These are phyloP conservation scores for Kappamyces sp. DNA, from an alignment of 192 early-diverging fungal genomes.

Conservation along the genomic window DNA sequence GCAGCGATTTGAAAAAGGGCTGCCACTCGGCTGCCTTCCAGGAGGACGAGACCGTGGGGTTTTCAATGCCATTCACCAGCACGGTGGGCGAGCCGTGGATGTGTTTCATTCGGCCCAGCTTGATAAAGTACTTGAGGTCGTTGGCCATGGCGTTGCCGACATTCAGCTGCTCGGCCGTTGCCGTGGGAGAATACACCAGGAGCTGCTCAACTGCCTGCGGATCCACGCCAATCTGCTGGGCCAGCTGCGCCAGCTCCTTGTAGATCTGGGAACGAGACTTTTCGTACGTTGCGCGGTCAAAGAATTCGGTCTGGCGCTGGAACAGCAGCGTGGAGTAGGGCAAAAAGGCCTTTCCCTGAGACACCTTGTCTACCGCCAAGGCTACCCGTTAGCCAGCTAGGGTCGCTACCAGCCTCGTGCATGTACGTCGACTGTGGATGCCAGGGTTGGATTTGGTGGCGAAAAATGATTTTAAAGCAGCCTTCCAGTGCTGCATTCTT, in stretches of 20 bases:
- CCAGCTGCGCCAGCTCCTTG: conserved; percentile 4
- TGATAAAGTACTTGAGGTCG: not conserved
- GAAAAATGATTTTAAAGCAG: conserved; percentile 47
- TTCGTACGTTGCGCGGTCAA: not conserved
- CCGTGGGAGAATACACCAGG: not conserved
- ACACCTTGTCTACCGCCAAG: conserved; percentile 26
- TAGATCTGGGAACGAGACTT: conserved; percentile 1
- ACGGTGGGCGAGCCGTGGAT: conserved; percentile 1
- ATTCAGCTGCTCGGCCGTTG: not conserved
- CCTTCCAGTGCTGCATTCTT: not conserved
- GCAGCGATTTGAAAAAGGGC: not conserved
- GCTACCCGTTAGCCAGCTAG: no score
- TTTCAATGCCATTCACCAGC: not conserved
- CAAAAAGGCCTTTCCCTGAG: conserved; percentile 15
- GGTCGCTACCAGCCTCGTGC: conserved; percentile 61
- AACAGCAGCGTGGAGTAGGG: not conserved
- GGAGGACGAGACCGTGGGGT: not conserved
- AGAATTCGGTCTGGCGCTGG: not conserved
- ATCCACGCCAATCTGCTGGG: not conserved
- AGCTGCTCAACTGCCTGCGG: not conserved
- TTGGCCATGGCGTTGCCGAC: not conserved
- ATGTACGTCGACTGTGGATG: conserved; percentile 67
- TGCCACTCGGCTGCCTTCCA: conserved; percentile 1
- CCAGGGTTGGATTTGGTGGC: conserved; percentile 84
- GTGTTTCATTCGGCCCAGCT: not conserved